Evolutionary conservation across 768 basidiomycete species (phyloP), one percentile per base, ranked within the genome.

Genomic region (Amyloporia xantha): DNA sequence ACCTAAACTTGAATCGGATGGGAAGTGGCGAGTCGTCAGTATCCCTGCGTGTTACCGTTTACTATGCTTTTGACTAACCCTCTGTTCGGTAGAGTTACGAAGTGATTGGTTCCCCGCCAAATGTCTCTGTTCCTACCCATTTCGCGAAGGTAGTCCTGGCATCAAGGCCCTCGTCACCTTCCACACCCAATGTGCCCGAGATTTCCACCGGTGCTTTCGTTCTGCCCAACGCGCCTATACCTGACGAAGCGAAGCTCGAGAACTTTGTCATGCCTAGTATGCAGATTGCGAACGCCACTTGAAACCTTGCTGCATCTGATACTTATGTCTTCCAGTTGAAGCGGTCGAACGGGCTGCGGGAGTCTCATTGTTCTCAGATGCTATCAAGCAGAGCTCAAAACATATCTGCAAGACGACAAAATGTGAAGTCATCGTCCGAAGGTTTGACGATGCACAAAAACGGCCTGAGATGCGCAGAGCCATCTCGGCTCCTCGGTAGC

Each of bases 121-220:
- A 87, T 59, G 73, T 97, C 50, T 74, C 89, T 42, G 96, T 99
- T 15, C 96, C 96, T 1, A 98, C 96, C 4, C 96, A 99, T 64
- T 98, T 98, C 64, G 94, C 95, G 26, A 98, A 98, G 66, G 94
- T 97, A 26, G 82, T 97, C 20, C 72, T 97, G 44, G 76, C 87
- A 1, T 76, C 89, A 0, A 78, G 78, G 54, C 86, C 90, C 0
- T 72, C 78, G 21, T 90, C 87, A 1, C 85, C 88, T 9, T 76
- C 77, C 28, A 84, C 76, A 1, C 89, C 82, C 5, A 71, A 86
- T 47, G 63, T 82, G 12, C 72, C 75, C 4, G 92, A 98, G 56
- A 72, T 95, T 38, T 81, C 89, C 0, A 80, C 87, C 2, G 96
- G 94, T 11, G 96, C 94, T 10, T 99, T 99, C 63, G 90, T 98